These are phyloP conservation scores for Anastatica hierochuntica DNA, from an alignment of 345 rosid species.

Conservation along the genomic window DNA sequence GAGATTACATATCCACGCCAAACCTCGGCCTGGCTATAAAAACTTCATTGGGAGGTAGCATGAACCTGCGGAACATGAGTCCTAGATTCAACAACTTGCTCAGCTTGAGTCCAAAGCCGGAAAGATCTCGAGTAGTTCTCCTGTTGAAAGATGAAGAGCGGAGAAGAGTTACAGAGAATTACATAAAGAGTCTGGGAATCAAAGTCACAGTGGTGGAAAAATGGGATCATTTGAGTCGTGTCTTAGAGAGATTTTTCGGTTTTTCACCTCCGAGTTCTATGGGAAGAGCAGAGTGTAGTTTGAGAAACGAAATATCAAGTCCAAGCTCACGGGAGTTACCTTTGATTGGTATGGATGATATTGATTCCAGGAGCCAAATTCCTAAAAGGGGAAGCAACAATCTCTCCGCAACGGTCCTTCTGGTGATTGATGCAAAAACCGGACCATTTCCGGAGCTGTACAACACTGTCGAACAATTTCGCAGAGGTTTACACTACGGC, in stretches of 20 bases:
- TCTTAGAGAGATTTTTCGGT: conserved; percentile 18
- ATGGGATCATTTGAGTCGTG: conserved; percentile 29
- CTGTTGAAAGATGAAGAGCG: conserved; percentile 40
- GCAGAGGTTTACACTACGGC: conserved; percentile 26
- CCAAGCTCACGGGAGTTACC: too few relatives aligned
- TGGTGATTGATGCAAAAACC: conserved; percentile 48
- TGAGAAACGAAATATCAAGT: too few relatives aligned
- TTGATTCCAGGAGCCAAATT: too few relatives aligned
- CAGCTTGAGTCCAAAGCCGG: conserved; percentile 32
- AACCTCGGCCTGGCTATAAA: conserved; percentile 20
- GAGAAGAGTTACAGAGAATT: conserved; percentile 31
- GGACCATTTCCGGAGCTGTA: conserved; percentile 38
- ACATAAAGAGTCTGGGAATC: conserved; percentile 43
- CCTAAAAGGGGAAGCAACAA: conserved; percentile 21
- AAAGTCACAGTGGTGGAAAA: conserved; percentile 31
- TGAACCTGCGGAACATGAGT: conserved; percentile 20
- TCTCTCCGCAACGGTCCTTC: conserved; percentile 27
- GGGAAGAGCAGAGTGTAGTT: conserved; percentile 5
- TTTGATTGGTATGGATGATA: too few relatives aligned
- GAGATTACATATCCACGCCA: conserved; percentile 4
- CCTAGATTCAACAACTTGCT: conserved; percentile 26
- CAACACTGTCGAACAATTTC: conserved; percentile 35
- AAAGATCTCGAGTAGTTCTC: conserved; percentile 49
- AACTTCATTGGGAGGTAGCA: conserved; percentile 4
- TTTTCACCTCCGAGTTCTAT: conserved; percentile 34